Evolutionary conservation across 2,329 filamentous ascomycete species (phyloP), one percentile per base, ranked within the genome.

Genomic region (Didymella segeticola): DNA sequence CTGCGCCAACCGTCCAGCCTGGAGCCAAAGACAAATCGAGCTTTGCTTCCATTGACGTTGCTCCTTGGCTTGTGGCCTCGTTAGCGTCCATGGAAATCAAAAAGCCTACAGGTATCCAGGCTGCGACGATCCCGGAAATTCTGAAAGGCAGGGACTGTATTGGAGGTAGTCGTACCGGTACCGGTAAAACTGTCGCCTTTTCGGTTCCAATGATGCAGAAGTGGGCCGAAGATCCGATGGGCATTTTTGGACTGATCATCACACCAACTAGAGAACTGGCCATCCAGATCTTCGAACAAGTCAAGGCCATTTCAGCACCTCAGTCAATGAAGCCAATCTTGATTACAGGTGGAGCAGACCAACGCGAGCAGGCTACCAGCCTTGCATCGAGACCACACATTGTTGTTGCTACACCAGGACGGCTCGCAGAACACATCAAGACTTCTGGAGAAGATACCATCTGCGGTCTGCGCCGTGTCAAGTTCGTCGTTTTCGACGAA

Each of bases 101-200:
- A 69, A 83, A 88, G 52, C 95, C 95, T 0, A 99, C 95, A 0
- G 89, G 89, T 14, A 98, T 99, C 79, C 95, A 99, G 67, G 91
- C 89, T 68, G 88, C 87, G 46, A 96, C 91, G 71, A 98, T 99
- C 68, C 93, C 93, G 1, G 89, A 95, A 72, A 97, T 98, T 55
- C 75, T 99, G 27, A 88, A 91, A 64, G 95, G 95, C 5, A 84
- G 90, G 65, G 93, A 99, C 77, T 97, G 69, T 71, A 97, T 99
- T 65, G 95, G 95, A 70, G 93, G 93, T 30, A 96, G 91, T 70
- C 84, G 92, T 58, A 99, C 95, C 0, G 95, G 95, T 80, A 97
- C 93, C 11, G 95, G 95, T 77, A 99, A 99, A 79, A 99, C 95
- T 3, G 88, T 98, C 36, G 93, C 95, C 1, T 99, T 99, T 75